A percentile compares a stretch with the other conserved stretches of the same genome.
Evolutionary conservation across 1,284 basidiomycete species (phyloP).

Genomic region (Microbotryum silenes-acaulis): DNA sequence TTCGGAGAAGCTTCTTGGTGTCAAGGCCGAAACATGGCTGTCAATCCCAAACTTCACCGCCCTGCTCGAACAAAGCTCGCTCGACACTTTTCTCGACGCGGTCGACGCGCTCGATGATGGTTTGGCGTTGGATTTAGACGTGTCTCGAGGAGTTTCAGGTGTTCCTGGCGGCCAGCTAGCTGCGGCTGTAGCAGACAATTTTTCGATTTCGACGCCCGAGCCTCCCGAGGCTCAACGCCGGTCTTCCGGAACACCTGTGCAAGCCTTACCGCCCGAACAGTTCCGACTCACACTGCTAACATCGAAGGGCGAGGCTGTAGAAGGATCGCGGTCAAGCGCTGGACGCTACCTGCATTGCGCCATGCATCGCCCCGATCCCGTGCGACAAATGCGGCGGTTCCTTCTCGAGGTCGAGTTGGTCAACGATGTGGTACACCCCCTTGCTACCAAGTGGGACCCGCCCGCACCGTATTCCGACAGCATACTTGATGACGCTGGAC

Average conservation of each 20-base stretch:
- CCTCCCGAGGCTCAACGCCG: neutral
- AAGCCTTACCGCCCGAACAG: neutral
- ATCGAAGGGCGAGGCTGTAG: neutral
- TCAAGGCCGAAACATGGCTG: constrained; percentile 67
- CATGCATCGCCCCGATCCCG: constrained; percentile 53
- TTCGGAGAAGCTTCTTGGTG: constrained; percentile 57
- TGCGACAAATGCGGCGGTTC: constrained; percentile 45
- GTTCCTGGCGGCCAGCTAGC: neutral
- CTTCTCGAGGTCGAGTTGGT: constrained; percentile 78
- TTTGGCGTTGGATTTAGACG: no score
- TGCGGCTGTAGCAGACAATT: neutral
- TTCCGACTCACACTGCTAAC: neutral
- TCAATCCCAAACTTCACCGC: constrained; percentile 68
- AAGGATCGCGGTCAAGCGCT: neutral
- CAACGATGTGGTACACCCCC: constrained; percentile 60
- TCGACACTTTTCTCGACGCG: constrained; percentile 60
- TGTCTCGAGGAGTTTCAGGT: no score
- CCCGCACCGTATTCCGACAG: neutral
- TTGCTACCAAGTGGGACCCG: constrained; percentile 37
- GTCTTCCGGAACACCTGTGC: neutral
- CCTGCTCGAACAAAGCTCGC: constrained; percentile 60
- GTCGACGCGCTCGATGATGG: constrained; percentile 10
- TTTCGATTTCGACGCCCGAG: neutral
- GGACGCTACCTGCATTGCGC: constrained; percentile 45
- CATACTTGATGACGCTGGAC: no score